phyloP scores from a whole-genome alignment of 1,284 basidiomycete species.

The Leucoagaricus sp. region DNA sequence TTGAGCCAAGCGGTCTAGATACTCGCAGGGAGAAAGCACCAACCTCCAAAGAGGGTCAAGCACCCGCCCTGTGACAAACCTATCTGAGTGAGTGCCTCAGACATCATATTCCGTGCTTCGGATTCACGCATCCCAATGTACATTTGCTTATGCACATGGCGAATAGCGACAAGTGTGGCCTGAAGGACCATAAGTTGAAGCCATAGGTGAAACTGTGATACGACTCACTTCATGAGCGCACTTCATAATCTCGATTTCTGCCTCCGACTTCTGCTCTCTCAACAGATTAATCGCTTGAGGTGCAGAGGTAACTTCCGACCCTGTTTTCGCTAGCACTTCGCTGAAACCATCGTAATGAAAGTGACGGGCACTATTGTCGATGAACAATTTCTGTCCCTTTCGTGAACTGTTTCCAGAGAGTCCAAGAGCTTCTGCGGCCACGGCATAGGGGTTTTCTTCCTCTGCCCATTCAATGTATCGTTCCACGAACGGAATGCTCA shows the following conservation, averaged over 20 bases:
- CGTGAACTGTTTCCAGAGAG: constrained; percentile 23
- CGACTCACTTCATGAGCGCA: constrained; percentile 76
- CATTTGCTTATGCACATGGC: constrained; percentile 62
- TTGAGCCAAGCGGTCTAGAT: not conserved
- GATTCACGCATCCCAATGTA: constrained; percentile 78
- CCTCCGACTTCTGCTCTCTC: constrained; percentile 72
- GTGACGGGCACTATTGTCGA: constrained; percentile 21
- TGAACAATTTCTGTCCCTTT: not conserved
- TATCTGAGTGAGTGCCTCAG: constrained; percentile 52
- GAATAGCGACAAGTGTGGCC: constrained; percentile 77
- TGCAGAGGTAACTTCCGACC: constrained; percentile 42
- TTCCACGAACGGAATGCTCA: constrained; percentile 49
- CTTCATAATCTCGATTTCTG: constrained; percentile 72
- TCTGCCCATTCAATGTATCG: constrained; percentile 75
- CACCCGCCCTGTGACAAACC: constrained; percentile 62
- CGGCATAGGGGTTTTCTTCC: constrained; percentile 66
- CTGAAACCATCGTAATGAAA: constrained; percentile 64
- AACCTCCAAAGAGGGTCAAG: constrained; percentile 79
- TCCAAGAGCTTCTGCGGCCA: constrained; percentile 49
- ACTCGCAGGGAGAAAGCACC: not conserved
- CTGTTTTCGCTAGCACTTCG: constrained; percentile 39
- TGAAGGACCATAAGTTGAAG: constrained; percentile 30
- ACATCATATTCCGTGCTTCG: constrained; percentile 57
- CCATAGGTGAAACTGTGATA: constrained; percentile 6
- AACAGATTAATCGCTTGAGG: constrained; percentile 58